Evolutionary conservation across 2,329 filamentous ascomycete species (phyloP), one percentile per base, ranked within the genome.

Genomic region (Sporothrix schenckii): DNA sequence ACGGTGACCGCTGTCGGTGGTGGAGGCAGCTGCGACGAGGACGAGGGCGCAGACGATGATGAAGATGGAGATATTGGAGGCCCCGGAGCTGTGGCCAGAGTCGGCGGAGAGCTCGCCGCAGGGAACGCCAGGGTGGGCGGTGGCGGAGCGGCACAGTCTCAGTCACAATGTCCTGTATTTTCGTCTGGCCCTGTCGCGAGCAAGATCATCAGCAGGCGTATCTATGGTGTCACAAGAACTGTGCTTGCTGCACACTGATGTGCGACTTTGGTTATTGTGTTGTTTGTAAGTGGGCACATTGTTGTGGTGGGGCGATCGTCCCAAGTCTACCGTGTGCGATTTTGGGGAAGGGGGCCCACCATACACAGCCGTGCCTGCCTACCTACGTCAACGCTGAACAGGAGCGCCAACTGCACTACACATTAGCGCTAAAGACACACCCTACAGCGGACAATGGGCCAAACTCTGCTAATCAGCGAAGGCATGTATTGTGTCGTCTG

Each of bases 1-100:
- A 63, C 60, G 7, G 66, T 69, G 60, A 69, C 66, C 16, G 69
- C 44, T 1, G 69, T 68, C n/a, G 53, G 66, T 30, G 61, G 16
- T 3, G 61, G 24, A 13, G 61, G 16, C 16, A 41, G 14, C 14
- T 19, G 34, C 4, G 19, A 19, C 5, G 53, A 34, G 13, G 27
- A 34, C 24, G 24, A 30, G 27, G 27, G 4, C 27, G 24, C 21
- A 30, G 53, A 30, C 53, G 53, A 34, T 14, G 61, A 14, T 27
- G 24, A 65, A 19, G 61, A 21, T 50, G 61, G 27, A 7, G 9
- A 34, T 13, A 21, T 7, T 53, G 27, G 24, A 24, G 27, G 13
- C 30, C 27, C 63, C 19, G 10, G 16, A 34, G 24, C 47, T 50
- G 61, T 30, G 21, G 44, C 61, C 61, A 44, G 39, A 3, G 39